Conservation (phyloP, 176 grass and related monocot genomes). For the Raddia distichophylla region DNA sequence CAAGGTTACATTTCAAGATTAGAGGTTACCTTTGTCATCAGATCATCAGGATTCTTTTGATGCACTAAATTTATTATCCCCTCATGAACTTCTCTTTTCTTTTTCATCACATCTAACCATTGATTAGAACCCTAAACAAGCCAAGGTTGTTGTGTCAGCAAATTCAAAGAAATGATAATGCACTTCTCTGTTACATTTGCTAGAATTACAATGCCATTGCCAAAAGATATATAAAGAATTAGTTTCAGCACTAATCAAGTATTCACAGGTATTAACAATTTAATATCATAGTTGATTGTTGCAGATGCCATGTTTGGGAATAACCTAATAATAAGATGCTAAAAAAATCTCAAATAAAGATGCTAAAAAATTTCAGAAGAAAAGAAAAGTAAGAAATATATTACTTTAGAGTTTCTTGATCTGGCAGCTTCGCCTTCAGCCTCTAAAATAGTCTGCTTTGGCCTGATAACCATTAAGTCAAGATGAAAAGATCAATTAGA, state of each 20-base stretch:
- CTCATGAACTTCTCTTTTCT: conserved; percentile 88
- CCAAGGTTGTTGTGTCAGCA: conserved; percentile 22
- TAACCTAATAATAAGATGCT: conserved; percentile 18
- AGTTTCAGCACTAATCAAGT: not conserved
- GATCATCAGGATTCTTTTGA: conserved; percentile 59
- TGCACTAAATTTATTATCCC: conserved; percentile 80
- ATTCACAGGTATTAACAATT: not conserved
- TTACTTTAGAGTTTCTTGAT: conserved; percentile 72
- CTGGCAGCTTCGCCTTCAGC: conserved; percentile 89
- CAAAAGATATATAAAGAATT: conserved; percentile 8
- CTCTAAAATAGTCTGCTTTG: conserved; percentile 97
- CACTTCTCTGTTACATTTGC: not conserved
- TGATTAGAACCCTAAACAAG: conserved; percentile 66
- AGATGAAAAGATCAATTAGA: conserved; percentile 26
- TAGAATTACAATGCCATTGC: not conserved
- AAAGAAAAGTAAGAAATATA: conserved; percentile 20
- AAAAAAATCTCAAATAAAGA: not conserved
- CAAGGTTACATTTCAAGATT: conserved; percentile 26
- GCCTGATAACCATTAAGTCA: conserved; percentile 54
- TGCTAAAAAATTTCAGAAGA: conserved; percentile 13
- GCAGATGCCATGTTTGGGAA: not conserved
- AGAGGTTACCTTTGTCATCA: conserved; percentile 56
- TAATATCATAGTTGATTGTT: not conserved
- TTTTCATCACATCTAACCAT: conserved; percentile 95
- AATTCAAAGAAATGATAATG: conserved; percentile 1